Conservation (phyloP, 139 green algal species). For the Chlamydomonas eustigma region DNA sequence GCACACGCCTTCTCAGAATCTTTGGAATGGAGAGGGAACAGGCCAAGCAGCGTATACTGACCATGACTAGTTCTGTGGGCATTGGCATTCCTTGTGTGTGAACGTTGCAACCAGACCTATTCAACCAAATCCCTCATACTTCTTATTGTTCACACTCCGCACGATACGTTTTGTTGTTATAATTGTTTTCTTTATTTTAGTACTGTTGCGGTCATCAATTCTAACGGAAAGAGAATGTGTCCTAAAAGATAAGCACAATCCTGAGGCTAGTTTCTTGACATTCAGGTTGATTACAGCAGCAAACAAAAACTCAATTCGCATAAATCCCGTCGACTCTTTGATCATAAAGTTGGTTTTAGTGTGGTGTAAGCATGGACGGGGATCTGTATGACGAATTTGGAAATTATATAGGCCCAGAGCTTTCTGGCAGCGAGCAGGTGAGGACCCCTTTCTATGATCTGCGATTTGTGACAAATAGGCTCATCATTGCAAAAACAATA, state of each 20-base stretch:
- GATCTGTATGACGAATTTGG: constrained; percentile 97
- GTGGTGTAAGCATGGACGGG: constrained; percentile 48
- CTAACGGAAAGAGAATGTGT: no score
- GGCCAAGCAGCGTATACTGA: constrained; percentile 38
- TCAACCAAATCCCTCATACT: not conserved
- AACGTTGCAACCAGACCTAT: no score
- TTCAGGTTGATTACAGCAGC: no score
- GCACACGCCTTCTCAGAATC: constrained; percentile 28
- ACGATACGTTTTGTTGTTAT: no score
- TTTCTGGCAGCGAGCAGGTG: constrained; percentile 73
- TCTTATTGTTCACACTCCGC: no score
- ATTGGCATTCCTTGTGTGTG: not conserved
- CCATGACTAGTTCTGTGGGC: constrained; percentile 13
- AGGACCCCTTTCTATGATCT: not conserved
- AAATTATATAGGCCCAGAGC: constrained; percentile 94
- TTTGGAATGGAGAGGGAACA: constrained; percentile 39
- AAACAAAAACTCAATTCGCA: no score
- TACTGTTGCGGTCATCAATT: no score
- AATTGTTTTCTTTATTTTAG: no score
- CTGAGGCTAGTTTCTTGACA: no score
- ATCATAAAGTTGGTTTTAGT: no score
- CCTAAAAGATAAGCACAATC: no score
- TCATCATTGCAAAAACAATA: not conserved
- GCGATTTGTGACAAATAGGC: not conserved
- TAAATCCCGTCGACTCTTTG: no score